Evolutionary conservation across 768 basidiomycete genomes (phyloP).

Genomic region (Suillus cothurnatus): DNA sequence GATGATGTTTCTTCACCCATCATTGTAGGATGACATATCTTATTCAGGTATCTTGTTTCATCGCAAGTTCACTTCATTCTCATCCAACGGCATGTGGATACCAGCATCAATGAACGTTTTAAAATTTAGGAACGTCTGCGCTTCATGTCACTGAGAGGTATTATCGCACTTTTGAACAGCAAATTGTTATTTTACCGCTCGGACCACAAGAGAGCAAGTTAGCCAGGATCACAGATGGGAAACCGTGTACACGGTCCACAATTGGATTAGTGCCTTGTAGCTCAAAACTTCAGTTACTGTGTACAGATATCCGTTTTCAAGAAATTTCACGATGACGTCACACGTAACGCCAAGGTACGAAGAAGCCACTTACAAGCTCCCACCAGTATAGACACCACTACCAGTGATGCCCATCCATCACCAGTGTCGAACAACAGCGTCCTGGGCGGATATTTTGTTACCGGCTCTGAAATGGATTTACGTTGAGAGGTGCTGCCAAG

Average conservation of each 20-base stretch:
- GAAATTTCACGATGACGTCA: conserved; percentile 60
- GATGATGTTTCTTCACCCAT: background rate
- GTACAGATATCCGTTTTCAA: conserved; percentile 38
- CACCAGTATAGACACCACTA: background rate
- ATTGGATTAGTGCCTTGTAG: background rate
- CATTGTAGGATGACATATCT: background rate
- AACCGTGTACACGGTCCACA: background rate
- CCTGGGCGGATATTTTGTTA: conserved; percentile 37
- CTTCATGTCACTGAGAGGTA: background rate
- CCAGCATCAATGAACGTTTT: background rate
- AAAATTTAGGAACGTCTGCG: background rate
- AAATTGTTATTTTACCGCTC: background rate
- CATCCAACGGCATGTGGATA: background rate
- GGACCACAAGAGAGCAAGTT: background rate
- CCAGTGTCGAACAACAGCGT: conserved; percentile 12
- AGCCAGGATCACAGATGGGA: background rate
- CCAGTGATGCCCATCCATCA: too few species aligned
- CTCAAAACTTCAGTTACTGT: conserved; percentile 37
- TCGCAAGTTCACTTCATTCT: background rate
- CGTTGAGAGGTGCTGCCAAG: conserved; percentile 30
- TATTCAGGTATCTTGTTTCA: background rate
- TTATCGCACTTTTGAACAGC: background rate
- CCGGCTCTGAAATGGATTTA: conserved; percentile 56
- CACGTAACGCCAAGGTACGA: conserved; percentile 14
- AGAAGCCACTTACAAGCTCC: background rate